These are phyloP conservation scores for Besnoitia besnoiti DNA, from an alignment of 169 alveolate species.

Conservation along the genomic window DNA sequence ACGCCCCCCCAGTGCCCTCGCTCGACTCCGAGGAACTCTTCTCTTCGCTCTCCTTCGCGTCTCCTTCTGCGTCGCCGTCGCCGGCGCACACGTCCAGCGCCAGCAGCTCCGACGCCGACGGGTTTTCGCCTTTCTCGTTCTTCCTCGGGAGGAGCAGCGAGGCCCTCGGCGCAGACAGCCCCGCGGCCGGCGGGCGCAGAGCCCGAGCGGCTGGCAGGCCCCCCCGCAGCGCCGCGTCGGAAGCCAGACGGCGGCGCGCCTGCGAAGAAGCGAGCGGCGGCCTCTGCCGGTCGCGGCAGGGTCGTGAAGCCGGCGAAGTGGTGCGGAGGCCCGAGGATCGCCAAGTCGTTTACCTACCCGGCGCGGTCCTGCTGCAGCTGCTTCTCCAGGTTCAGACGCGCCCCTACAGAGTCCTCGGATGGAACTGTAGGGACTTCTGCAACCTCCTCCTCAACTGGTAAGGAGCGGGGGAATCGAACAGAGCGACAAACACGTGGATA, in stretches of 20 bases:
- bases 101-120: too few species aligned
- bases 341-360: constrained; percentile 45
- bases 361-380: constrained; percentile 41
- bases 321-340: not conserved
- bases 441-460: constrained; percentile 32
- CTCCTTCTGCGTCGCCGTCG: too few species aligned
- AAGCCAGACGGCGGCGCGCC: too few species aligned
- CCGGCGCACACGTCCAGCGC: too few species aligned
- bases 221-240: too few species aligned
- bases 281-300: not conserved
- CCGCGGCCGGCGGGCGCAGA: not conserved
- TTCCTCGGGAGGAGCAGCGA: too few species aligned
- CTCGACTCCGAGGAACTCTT: not conserved
- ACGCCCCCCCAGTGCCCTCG: not conserved
- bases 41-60: too few species aligned
- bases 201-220: too few species aligned
- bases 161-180: too few species aligned
- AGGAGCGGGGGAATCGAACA: too few species aligned
- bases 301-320: not conserved
- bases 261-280: not conserved
- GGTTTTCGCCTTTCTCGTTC: too few species aligned
- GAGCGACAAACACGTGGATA: too few species aligned
- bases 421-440: constrained; percentile 56
- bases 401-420: constrained; percentile 48
- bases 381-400: constrained; percentile 36